These are phyloP conservation scores for Daldinia caldariorum DNA, from an alignment of 495 filamentous ascomycete genomes.

Conservation along the genomic window DNA sequence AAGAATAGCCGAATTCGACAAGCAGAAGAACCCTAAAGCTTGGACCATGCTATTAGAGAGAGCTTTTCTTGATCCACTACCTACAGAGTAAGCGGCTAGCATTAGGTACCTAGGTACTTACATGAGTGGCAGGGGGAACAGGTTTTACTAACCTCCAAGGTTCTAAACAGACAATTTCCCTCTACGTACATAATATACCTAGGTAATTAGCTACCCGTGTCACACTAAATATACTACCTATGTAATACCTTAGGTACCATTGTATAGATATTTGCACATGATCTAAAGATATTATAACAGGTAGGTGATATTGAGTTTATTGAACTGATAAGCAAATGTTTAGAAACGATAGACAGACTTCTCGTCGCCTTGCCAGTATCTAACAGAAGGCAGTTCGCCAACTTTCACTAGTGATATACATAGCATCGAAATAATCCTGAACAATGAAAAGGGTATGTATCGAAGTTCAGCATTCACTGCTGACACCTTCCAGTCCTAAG, in stretches of 20 bases:
- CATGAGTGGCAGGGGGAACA: no score
- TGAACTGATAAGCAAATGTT: slow-evolving; percentile 28
- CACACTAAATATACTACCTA: no score
- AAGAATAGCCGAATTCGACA: slow-evolving; percentile 44
- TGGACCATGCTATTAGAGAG: slow-evolving; percentile 12
- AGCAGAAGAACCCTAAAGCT: slow-evolving; percentile 34
- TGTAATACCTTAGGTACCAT: no score
- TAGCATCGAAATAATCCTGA: slow-evolving; percentile 30
- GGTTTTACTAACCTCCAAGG: not conserved
- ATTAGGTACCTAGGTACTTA: no score
- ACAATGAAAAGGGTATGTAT: slow-evolving; percentile 35
- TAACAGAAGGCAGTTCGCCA: slow-evolving; percentile 35
- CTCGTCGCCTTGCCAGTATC: slow-evolving; percentile 40
- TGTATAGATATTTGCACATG: no score
- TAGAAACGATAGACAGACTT: slow-evolving; percentile 42
- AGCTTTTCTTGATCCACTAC: not conserved
- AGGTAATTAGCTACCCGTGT: not conserved
- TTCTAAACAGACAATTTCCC: not conserved
- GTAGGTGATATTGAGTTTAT: slow-evolving; percentile 15
- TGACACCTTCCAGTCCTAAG: slow-evolving; percentile 13
- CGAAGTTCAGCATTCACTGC: slow-evolving; percentile 29
- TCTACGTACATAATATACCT: not conserved
- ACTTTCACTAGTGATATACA: slow-evolving; percentile 41
- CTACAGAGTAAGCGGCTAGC: no score
- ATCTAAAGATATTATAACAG: no score